Evolutionary conservation across 1,139 yeast genomes (phyloP), one percentile per base, ranked within the genome.

Genomic region (Meyerozyma sp.): DNA sequence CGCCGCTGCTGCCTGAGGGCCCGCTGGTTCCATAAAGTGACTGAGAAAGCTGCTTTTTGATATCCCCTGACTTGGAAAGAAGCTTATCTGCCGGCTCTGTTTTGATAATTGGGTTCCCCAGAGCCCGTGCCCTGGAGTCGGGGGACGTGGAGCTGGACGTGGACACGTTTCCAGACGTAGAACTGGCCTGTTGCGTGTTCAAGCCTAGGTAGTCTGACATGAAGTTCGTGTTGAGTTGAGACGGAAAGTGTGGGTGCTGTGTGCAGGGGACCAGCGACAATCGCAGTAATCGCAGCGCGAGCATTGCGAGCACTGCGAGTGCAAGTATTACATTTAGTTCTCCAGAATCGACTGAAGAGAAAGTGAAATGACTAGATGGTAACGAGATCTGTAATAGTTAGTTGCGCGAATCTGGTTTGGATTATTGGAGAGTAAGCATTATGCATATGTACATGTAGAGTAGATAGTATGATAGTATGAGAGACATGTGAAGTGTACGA

Each of bases 1-100:
- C 76, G 18, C 70, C 71, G 34, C 59, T 59, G 16, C 37, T 21
- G 25, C 26, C 9, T 10, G 26, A 18, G 1, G 40, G 34, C 1
- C 45, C 48, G 21, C 44, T 26, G 20, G 43, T 40, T 6, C 48
- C 49, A 18, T 56, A 52, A 41, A 71, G 59, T 25, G 75, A 68
- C 50, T 69, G 76, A 21, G 73, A 66, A 23, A 73, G 59, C 52
- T 70, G 76, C 45, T 63, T 66, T 50, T 68, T 69, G 48, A 70
- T 68, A 49, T 69, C 75, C 21, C 60, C 51, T 9, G 73, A 65
- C 41, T 61, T 58, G 46, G 65, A 60, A 37, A 65, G 56, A 16
- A 68, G 52, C 14, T 58, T 57, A 36, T 61, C 65, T n/a, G 58
- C 56, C 29, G 58, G 58, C 27, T 67, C 71, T n/a, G 52, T 52